These are phyloP conservation scores for Allium cepa DNA, from an alignment of 106 monocot genomes.

Conservation along the genomic window DNA sequence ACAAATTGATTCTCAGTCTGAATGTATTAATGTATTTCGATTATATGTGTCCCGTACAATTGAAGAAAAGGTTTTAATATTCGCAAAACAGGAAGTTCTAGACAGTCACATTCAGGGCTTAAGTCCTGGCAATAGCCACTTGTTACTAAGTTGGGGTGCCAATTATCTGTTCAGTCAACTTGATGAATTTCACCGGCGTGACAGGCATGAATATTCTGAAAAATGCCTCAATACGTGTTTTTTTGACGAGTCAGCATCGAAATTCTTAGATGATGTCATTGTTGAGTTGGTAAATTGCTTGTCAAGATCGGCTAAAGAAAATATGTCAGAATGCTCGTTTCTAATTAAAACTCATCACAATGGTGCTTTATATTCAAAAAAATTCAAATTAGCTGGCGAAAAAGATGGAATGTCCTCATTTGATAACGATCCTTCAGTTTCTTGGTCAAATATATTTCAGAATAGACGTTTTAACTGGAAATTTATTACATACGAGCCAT, in stretches of 20 bases:
- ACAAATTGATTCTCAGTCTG: constrained; percentile 45
- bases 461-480: constrained; percentile 53
- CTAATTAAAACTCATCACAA: constrained; percentile 38
- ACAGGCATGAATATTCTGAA: constrained; percentile 12
- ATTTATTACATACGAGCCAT: constrained; percentile 27
- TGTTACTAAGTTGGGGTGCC: constrained; percentile 84
- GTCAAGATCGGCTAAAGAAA: constrained; percentile 4
- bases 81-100: constrained; percentile 58
- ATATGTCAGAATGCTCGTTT: constrained; percentile 10
- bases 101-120: constrained; percentile 52
- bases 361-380: constrained; percentile 59
- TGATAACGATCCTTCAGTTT: constrained; percentile 41
- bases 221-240: constrained; percentile 22
- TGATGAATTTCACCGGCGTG: constrained; percentile 45
- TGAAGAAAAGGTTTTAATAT: constrained; percentile 74
- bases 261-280: constrained; percentile 38
- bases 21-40: constrained; percentile 59
- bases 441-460: constrained; percentile 65
- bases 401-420: constrained; percentile 26
- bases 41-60: constrained; percentile 70
- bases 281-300: constrained; percentile 34
- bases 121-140: constrained; percentile 44
- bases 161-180: constrained; percentile 49
- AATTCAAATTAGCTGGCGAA: constrained; percentile 49
- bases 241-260: constrained; percentile 32